A percentile compares a stretch with the other conserved stretches of the same genome.
Conservation (phyloP, 2,329 filamentous ascomycete species). For the Colletotrichum tropicale region DNA sequence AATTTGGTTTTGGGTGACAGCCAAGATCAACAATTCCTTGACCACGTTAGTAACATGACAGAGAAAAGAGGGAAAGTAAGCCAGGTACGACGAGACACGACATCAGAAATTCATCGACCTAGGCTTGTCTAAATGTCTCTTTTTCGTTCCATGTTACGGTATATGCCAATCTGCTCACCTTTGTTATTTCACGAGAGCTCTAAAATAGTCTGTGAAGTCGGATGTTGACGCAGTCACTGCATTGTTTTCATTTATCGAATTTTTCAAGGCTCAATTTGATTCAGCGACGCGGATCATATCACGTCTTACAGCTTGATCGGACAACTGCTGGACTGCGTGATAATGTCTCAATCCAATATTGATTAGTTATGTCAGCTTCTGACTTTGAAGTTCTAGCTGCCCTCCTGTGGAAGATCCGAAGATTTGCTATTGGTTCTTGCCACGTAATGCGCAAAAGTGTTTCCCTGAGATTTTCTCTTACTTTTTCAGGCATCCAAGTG, state of each 20-base stretch:
- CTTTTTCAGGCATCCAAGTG: neutral
- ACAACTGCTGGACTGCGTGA: neutral
- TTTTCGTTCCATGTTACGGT: rapidly evolving
- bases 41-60: neutral
- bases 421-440: neutral
- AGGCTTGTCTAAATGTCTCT: neutral
- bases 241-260: neutral
- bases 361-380: neutral
- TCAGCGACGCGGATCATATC: neutral
- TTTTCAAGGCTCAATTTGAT: neutral
- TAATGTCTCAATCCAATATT: neutral
- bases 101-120: neutral
- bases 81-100: neutral
- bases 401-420: rapidly evolving
- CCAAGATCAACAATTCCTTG: neutral
- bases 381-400: neutral
- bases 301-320: neutral
- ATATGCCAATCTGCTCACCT: neutral
- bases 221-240: neutral
- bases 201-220: neutral
- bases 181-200: neutral
- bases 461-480: neutral
- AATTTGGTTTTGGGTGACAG: neutral
- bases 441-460: neutral
- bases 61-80: neutral